A percentile compares a stretch with the other conserved stretches of the same genome.
phyloP scores from a whole-genome alignment of 805 yeast genomes.

The Metschnikowia sp. region DNA sequence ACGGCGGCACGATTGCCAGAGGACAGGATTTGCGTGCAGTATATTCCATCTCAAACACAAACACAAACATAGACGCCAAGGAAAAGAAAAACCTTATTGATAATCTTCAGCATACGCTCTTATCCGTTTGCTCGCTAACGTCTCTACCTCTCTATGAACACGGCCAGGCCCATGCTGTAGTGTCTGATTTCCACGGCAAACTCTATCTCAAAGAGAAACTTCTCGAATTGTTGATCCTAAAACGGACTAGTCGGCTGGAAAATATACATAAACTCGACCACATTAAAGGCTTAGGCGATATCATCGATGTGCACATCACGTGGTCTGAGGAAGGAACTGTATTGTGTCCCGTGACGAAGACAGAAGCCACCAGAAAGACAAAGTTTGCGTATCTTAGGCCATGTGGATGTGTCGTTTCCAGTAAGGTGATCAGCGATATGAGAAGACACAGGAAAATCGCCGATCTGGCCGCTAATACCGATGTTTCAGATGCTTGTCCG shows the following conservation, averaged over 20 bases:
- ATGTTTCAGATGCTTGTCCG: slow-evolving; percentile 27
- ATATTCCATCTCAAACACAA: slow-evolving; percentile 17
- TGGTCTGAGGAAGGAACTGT: slow-evolving; percentile 15
- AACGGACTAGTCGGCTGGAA: slow-evolving; percentile 16
- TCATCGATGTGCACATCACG: slow-evolving; percentile 12
- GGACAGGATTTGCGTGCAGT: slow-evolving; percentile 47
- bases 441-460: slow-evolving; percentile 9
- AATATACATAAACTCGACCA: slow-evolving; percentile 1
- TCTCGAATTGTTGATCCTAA: slow-evolving; percentile 51
- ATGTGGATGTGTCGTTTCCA: slow-evolving; percentile 39
- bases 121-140: slow-evolving; percentile 50
- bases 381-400: slow-evolving; percentile 29
- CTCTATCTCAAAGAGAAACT: slow-evolving; percentile 63
- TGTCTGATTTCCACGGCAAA: slow-evolving; percentile 66
- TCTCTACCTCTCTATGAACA: slow-evolving; percentile 35
- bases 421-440: slow-evolving; percentile 22
- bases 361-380: slow-evolving; percentile 13
- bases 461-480: slow-evolving; percentile 7
- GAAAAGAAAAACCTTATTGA: slow-evolving; percentile 6
- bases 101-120: slow-evolving; percentile 24
- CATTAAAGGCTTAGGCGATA: slow-evolving; percentile 13
- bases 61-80: not conserved
- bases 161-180: slow-evolving; percentile 41
- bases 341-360: slow-evolving; percentile 32
- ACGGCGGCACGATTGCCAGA: slow-evolving; percentile 71